Percentiles rank a stretch among this genome's conserved stretches.
These are phyloP conservation scores for Pleodorina starrii DNA, from an alignment of 139 green algal genomes.

Conservation along the genomic window DNA sequence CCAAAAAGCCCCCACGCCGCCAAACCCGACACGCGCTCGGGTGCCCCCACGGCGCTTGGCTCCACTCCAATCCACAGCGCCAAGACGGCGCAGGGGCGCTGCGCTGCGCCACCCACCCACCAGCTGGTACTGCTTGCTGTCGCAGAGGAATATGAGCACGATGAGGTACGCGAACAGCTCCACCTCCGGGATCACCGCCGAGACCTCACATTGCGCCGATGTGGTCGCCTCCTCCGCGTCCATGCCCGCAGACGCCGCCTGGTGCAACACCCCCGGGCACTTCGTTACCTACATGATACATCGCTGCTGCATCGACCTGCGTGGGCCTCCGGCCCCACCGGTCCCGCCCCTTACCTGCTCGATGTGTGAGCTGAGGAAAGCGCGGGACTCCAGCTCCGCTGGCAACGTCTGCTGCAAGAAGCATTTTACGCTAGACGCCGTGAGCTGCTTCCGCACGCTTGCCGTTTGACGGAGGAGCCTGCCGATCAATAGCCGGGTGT, in stretches of 20 bases:
- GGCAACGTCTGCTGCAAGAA: conserved; percentile 73
- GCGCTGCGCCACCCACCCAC: too few species aligned
- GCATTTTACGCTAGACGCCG: conserved; percentile 57
- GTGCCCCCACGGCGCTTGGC: too few species aligned
- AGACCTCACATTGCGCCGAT: conserved; percentile 3
- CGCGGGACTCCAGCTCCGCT: conserved; percentile 33
- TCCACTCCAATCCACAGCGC: too few species aligned
- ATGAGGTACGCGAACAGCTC: conserved; percentile 92
- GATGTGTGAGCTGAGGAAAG: conserved; percentile 59
- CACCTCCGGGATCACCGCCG: conserved; percentile 78
- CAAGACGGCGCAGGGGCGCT: too few species aligned
- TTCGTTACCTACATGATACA: too few species aligned
- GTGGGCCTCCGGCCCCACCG: too few species aligned
- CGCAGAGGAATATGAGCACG: conserved; percentile 82
- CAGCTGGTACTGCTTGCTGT: conserved; percentile 81
- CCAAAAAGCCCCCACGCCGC: too few species aligned
- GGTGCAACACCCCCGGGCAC: background rate
- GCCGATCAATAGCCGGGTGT: conserved; percentile 82
- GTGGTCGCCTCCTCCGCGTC: conserved; percentile 55
- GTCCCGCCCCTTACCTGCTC: conserved; percentile 72
- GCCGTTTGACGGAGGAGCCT: conserved; percentile 84
- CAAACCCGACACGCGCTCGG: too few species aligned
- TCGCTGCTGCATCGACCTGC: too few species aligned
- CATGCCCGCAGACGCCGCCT: conserved; percentile 52
- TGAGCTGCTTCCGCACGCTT: conserved; percentile 75